Base-by-base conservation (phyloP, 768 basidiomycete species). In the Holtermannia corniformis region DNA sequence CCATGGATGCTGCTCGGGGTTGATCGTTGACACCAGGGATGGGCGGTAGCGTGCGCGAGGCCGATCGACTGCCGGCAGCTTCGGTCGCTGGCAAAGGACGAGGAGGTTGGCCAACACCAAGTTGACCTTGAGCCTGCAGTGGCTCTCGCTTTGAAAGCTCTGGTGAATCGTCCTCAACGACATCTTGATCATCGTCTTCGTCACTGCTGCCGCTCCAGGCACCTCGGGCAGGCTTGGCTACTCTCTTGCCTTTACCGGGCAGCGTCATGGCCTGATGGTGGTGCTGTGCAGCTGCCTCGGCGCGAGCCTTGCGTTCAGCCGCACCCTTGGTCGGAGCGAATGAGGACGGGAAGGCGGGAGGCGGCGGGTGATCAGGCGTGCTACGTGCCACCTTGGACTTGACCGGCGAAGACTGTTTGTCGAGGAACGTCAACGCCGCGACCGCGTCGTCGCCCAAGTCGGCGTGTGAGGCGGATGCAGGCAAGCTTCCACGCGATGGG, bases 311-410 rank as follows among this genome's bases (percentile, higher is more conserved):
- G 49, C 93, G 79, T 65, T 96, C 84, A 20, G 82, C 81, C 37
- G 89, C 89, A 58, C 84, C 81, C 63, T 80, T 85, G 16, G 85
- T 87, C 1, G 84, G 84, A 0, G 89, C 86, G 67, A 96, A 96
- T 3, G 92, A 90, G 0, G 90, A 92, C 49, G 81, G 82, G 74
- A 79, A 85, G 50, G 80, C 79, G 1, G 72, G 46, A 44, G 43
- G 32, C 14, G 24, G 25, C 46, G 47, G 23, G 47, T 42, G n/a
- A 56, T 44, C n/a, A 40, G 28, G 11, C 43, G 11, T 20, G 23
- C 25, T 42, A 20, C 46, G 21, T 27, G 25, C 16, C 46, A 41
- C 19, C 26, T 46, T 56, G 23, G 32, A 32, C 27, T 57, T 61
- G 22, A 49, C 57, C 20, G 63, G 60, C 21, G 69, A 70, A 2